Evolutionary conservation across 2,329 filamentous ascomycete genomes (phyloP), one percentile per base, ranked within the genome.

Genomic region (Microdochium nivale): DNA sequence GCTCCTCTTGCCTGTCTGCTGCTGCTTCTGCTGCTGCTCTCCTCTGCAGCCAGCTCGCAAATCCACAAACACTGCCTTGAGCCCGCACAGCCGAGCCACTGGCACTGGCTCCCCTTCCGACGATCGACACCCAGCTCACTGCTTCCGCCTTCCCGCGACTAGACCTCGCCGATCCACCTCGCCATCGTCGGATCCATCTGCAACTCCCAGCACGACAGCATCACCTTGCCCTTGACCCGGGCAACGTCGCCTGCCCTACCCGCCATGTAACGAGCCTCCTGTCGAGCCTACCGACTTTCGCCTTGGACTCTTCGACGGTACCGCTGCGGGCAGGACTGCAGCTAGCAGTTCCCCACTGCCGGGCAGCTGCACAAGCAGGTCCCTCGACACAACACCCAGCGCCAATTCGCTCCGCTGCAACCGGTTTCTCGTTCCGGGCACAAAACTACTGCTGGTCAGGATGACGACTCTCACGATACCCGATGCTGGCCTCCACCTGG

Each of bases 401-500:
- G 35, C 19, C 14, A 10, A 44, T 19, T 44, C 40, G 14, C 40
- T 16, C 19, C 40, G 16, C 16, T 19, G 19, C n/a, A 19, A 44
- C n/a, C 8, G n/a, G 14, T 23, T n/a, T 11, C 19, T 24, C 40
- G 21, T 8, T 19, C 3, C 40, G 16, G 4, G 40, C 16, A 21
- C 16, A 19, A 44, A 7, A 16, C 9, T 7, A 24, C 40, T 44
- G 40, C 40, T 44, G 40, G 40, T 3, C 60, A 70, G 58, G 51
- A 80, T 80, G 77, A 70, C 76, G 62, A 71, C 71, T 54, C 73
- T 84, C 63, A 70, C 73, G 57, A 73, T 85, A 54, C 78, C 80
- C 60, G 77, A 80, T 56, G 67, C 70, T 58, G 81, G 81, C 67
- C 69, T 84, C 65, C 67, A 74, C 63, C 70, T 84, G 65, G 77